phyloP scores from a whole-genome alignment of 2,329 filamentous ascomycete genomes.

The Pseudocercospora fijiensis region DNA sequence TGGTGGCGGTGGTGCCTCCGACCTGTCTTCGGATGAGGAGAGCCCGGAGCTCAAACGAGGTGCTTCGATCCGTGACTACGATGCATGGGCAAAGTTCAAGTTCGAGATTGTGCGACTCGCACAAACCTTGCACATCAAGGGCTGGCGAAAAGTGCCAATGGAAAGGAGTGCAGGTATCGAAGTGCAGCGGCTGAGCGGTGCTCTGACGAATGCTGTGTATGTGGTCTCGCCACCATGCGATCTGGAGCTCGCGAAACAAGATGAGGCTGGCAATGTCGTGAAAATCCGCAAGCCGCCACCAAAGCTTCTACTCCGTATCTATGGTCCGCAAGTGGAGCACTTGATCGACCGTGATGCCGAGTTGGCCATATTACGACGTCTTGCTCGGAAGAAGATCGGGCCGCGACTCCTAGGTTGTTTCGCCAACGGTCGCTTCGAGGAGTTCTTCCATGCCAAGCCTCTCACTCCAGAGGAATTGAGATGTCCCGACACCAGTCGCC shows the following conservation, averaged over 20 bases:
- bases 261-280: slow-evolving; percentile 38
- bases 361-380: slow-evolving; percentile 76
- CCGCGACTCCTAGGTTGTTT: slow-evolving; percentile 90
- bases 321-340: slow-evolving; percentile 92
- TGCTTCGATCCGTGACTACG: slow-evolving; percentile 39
- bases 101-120: slow-evolving; percentile 84
- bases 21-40: slow-evolving; percentile 51
- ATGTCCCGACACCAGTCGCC: slow-evolving; percentile 76
- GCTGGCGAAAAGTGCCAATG: slow-evolving; percentile 81
- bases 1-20: slow-evolving; percentile 49
- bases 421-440: slow-evolving; percentile 90
- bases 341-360: slow-evolving; percentile 93
- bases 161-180: slow-evolving; percentile 66
- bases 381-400: slow-evolving; percentile 90
- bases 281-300: slow-evolving; percentile 49
- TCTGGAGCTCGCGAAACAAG: slow-evolving; percentile 46
- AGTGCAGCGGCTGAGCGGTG: slow-evolving; percentile 79
- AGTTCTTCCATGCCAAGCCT: slow-evolving; percentile 83
- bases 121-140: slow-evolving; percentile 85
- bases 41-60: slow-evolving; percentile 29
- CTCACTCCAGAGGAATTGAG: slow-evolving; percentile 75
- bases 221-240: slow-evolving; percentile 79
- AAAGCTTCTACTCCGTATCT: slow-evolving; percentile 86
- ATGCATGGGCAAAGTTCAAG: slow-evolving; percentile 85
- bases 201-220: slow-evolving; percentile 94